Evolutionary conservation across 148 eudicot species (phyloP).

Genomic region (Vaccinium corymbosum): DNA sequence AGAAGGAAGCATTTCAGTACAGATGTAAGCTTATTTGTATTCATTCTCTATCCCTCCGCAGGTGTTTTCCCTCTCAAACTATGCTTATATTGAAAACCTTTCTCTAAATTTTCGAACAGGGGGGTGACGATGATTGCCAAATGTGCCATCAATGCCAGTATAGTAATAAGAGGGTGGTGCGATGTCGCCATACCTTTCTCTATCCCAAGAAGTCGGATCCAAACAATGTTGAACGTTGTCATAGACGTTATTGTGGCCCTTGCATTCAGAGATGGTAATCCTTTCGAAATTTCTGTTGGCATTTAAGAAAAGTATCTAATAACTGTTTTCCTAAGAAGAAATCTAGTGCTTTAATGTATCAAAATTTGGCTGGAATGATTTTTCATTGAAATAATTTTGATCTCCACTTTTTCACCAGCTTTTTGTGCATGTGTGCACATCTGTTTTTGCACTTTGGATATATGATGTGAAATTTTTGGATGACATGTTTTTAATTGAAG

Average conservation of each 20-base stretch:
- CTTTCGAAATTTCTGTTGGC: neutral
- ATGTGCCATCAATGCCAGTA: slow-evolving; percentile 31
- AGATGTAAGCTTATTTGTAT: slow-evolving; percentile 12
- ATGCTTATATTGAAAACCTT: neutral
- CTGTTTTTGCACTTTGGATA: no score
- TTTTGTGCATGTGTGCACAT: no score
- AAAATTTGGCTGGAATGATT: neutral
- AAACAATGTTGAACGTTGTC: neutral
- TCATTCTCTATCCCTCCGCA: neutral
- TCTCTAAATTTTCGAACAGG: slow-evolving; percentile 14
- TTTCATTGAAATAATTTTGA: neutral
- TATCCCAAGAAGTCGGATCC: neutral
- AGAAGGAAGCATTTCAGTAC: slow-evolving; percentile 18
- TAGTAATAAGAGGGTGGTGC: slow-evolving; percentile 18
- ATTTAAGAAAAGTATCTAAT: neutral
- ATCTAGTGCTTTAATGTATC: neutral
- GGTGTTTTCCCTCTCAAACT: neutral
- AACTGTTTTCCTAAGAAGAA: no score
- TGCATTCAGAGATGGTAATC: slow-evolving; percentile 30
- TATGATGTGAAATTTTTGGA: no score
- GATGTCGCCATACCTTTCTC: slow-evolving; percentile 5
- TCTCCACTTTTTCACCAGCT: no score
- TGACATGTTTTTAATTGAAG: neutral
- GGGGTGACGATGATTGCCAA: slow-evolving; percentile 10
- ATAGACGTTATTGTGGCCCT: slow-evolving; percentile 19